Evolutionary conservation across 1,139 yeast species (phyloP), one percentile per base, ranked within the genome.

Genomic region (Schizosaccharomyces versatilis): DNA sequence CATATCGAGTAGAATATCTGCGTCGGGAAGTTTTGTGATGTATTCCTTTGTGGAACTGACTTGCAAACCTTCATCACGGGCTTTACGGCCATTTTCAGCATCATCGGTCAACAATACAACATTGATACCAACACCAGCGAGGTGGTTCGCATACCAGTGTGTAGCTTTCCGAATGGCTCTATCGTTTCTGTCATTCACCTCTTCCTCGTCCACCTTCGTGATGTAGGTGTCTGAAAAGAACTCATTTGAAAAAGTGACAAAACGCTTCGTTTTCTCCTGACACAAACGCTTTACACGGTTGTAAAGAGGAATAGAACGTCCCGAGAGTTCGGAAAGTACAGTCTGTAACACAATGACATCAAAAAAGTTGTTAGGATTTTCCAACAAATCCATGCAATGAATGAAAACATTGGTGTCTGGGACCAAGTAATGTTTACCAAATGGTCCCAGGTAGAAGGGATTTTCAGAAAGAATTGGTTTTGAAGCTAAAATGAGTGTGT

Each of bases 271-370:
- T 57, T 82, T 88, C 41, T 68, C 66, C 62, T 78, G 80, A 15
- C 85, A 80, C 51, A 93, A 70, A 5, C 83, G 77, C 62, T 97
- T 75, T 54, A 90, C 69, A 64, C 98, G 74, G 62, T 83, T 81
- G 65, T 88, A 93, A 38, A 88, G 80, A 1, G 98, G 96, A 63
- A 80, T 77, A 51, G 95, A 84, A 63, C 83, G 74, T 65, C 85
- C 86, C 60, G 86, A 77, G 17, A 88, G 95, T 67, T 93, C 97
- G 62, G 93, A 97, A 51, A 93, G 72, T 1, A 85, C 97, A 2
- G 94, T 82, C 66, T 93, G 98, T 1, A 97, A 95, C 14, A 93
- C 71, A 56, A 93, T 81, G 24, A 88, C 95, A 68, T 93, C 97
- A 64, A 76, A 81, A 64, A 93, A 85, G 57, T 84, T 81, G 52